Conservation (phyloP, 2,329 filamentous ascomycete genomes). For the Ilyonectria mors-panacis region DNA sequence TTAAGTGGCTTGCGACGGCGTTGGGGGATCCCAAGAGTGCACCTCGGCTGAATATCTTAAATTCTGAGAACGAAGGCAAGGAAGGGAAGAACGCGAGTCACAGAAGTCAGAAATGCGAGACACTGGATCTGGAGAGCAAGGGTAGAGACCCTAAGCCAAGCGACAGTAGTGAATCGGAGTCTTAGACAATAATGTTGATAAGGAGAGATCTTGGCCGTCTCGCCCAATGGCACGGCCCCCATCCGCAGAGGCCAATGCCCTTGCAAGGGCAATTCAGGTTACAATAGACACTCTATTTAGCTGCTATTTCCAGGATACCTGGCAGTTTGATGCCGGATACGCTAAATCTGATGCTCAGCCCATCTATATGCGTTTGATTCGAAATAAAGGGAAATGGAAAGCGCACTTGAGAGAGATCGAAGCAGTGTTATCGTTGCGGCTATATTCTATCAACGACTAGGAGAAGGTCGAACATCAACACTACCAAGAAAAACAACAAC, state of each 20-base stretch:
- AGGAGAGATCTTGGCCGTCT: slow-evolving; percentile 40
- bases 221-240: slow-evolving; percentile 40
- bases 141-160: background rate
- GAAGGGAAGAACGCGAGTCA: background rate
- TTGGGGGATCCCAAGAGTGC: background rate
- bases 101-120: background rate
- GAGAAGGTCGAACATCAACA: slow-evolving; percentile 20
- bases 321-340: slow-evolving; percentile 1
- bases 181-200: slow-evolving; percentile 34
- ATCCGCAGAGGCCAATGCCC: slow-evolving; percentile 25
- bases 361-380: slow-evolving; percentile 22
- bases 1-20: slow-evolving; percentile 44
- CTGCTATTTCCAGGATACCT: slow-evolving; percentile 23
- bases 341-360: background rate
- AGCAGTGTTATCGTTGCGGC: slow-evolving; percentile 50
- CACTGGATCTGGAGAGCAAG: background rate
- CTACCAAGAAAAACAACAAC: slow-evolving; percentile 18
- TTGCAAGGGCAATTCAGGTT: slow-evolving; percentile 41
- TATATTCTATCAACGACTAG: slow-evolving; percentile 29
- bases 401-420: slow-evolving; percentile 42
- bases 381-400: slow-evolving; percentile 37
- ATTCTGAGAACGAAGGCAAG: background rate
- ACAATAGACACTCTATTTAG: slow-evolving; percentile 33
- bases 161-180: background rate
- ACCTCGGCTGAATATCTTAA: background rate